Evolutionary conservation across 2,329 filamentous ascomycete species (phyloP), one percentile per base, ranked within the genome.

Genomic region (Nigrograna mackinnonii): DNA sequence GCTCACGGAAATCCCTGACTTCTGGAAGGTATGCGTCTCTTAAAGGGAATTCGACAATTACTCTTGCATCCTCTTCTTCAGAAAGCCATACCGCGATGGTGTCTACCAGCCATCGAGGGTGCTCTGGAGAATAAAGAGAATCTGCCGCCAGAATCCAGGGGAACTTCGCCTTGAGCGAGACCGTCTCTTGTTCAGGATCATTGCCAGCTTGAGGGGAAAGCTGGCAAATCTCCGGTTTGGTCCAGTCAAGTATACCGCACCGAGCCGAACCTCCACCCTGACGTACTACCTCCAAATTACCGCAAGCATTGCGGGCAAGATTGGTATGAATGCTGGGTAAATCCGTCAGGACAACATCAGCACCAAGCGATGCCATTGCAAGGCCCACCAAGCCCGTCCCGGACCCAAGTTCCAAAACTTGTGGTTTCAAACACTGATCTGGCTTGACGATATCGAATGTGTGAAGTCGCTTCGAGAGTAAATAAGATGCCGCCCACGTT

Each of bases 351-450:
- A 86, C 72, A 4, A 95, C 86, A 14, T 79, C 71, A 1, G 79
- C 78, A 32, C 75, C 73, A 74, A 87, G 87, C 18, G 89, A 74
- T 6, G 91, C 89, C 18, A 91, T 89, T 2, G 91, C 87, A 32
- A 97, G 75, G 0, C 94, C 94, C 7, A 96, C 80, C n/a, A 99
- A 78, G 0, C 92, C 92, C 0, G 92, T 97, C 0, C 94, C 92
- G 0, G 92, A 85, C 4, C 92, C 94, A 2, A 97, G 79, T 64
- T 97, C 92, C 6, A 97, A 76, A 5, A 79, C 73, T 20, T 67
- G 47, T 12, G 46, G 35, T 18, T 41, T n/a, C 7, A 36, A 35
- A 13, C 14, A n/a, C n/a, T n/a, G n/a, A n/a, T n/a, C 34, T 12
- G 18, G 4, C 2, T 42, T 21, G 11, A 52, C 24, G 5, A 66